Evolutionary conservation across 2,329 filamentous ascomycete genomes (phyloP).

Genomic region (Sporothrix sp.): DNA sequence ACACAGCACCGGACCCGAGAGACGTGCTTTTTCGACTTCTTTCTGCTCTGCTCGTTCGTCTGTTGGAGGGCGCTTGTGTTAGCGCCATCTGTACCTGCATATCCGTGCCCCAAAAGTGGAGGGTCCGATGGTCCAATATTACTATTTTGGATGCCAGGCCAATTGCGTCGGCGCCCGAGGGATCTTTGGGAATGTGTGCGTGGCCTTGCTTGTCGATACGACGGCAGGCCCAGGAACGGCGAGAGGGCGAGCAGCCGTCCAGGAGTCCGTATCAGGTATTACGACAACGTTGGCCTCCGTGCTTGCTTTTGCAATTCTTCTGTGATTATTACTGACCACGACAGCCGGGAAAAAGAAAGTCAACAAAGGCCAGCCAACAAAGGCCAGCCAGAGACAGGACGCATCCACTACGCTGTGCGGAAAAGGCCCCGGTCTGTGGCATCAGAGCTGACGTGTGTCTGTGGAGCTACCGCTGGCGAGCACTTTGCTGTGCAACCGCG

Average conservation of each 20-base stretch:
- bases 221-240: too few species aligned
- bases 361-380: too few species aligned
- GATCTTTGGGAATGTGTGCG: neutral
- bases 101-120: constrained; percentile 5
- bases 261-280: too few species aligned
- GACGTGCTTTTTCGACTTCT: neutral
- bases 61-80: neutral
- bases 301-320: neutral
- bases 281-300: too few species aligned
- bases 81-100: constrained; percentile 11
- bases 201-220: neutral
- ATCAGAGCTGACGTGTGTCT: neutral
- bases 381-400: too few species aligned
- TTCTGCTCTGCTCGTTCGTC: neutral
- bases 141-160: too few species aligned
- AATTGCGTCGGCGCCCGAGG: too few species aligned
- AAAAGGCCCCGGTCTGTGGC: neutral
- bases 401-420: too few species aligned
- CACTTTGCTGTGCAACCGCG: neutral
- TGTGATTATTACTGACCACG: too few species aligned
- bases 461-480: neutral
- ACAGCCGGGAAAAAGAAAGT: too few species aligned
- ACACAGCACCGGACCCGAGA: neutral
- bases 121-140: too few species aligned
- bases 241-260: too few species aligned